Conservation (phyloP, 192 early-diverging fungal genomes). For the Coemansia sp. region DNA sequence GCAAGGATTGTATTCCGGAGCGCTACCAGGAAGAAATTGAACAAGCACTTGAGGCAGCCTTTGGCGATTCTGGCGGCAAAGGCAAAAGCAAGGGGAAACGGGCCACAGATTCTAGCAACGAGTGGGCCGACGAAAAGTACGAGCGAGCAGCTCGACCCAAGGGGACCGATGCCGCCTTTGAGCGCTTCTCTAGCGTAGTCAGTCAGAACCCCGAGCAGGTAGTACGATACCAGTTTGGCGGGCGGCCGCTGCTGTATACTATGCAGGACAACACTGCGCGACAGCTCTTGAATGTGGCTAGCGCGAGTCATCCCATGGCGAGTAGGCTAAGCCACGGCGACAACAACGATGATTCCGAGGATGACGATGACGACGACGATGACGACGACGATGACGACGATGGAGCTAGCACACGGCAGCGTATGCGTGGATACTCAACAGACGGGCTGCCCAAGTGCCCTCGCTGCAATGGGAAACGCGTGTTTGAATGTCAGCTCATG, state of each 20-base stretch:
- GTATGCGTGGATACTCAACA: slow-evolving; percentile 26
- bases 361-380: slow-evolving; percentile 14
- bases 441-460: slow-evolving; percentile 63
- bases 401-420: slow-evolving; percentile 1
- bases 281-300: slow-evolving; percentile 24
- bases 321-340: slow-evolving; percentile 8
- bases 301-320: not conserved
- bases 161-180: slow-evolving; percentile 79
- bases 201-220: slow-evolving; percentile 81
- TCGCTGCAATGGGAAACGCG: slow-evolving; percentile 66
- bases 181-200: slow-evolving; percentile 75
- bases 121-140: slow-evolving; percentile 83
- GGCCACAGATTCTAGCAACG: slow-evolving; percentile 38
- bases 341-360: slow-evolving; percentile 21
- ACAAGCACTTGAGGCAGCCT: slow-evolving; percentile 30
- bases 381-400: slow-evolving; percentile 18
- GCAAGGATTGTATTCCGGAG: slow-evolving; percentile 8
- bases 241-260: slow-evolving; percentile 70
- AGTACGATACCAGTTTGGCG: slow-evolving; percentile 76
- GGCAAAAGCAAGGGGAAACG: not conserved
- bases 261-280: slow-evolving; percentile 58
- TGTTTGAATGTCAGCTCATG: slow-evolving; percentile 95
- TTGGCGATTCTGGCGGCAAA: not conserved
- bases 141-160: slow-evolving; percentile 73
- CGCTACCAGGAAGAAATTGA: slow-evolving; percentile 32